Evolutionary conservation across 345 rosid genomes (phyloP), one percentile per base, ranked within the genome.

Genomic region (Citrus australasica): DNA sequence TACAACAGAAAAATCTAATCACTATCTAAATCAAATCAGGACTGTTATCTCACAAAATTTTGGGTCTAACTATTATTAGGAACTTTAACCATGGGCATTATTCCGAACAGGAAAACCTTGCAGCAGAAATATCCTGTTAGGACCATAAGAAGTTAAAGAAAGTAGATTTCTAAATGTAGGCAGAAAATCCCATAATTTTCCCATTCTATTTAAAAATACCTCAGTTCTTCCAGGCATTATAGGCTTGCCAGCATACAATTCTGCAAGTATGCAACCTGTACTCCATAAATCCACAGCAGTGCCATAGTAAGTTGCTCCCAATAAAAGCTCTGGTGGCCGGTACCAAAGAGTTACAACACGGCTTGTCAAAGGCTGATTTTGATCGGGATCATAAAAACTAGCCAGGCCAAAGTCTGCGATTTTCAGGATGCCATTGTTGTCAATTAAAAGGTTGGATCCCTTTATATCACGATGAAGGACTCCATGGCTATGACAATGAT

Each of bases 201-300:
- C 25, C 21, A 33, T 33, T 25, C 48, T 59, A 14, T n/a, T 73
- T 27, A 46, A 60, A 14, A 28, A 32, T 86, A 94, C 99, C 99
- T 96, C 99, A 21, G 99, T 96, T 90, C 98, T 90, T 87, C 99
- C 99, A 48, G 98, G 99, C 99, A 96, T 94, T n/a, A 96, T 94
- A 75, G 98, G 99, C 87, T 96, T 96, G 86, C 98, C 99, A 10
- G 97, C 95, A 81, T 94, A 94, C 46, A 96, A 72, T 72, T 96
- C 99, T 51, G 99, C 97, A 80, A 94, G 94, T 85, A 96, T 94
- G 83, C 99, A 96, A 74, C 99, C 99, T 5, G 95, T 76, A 78
- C 99, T 96, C 99, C 99, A 96, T 74, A 94, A 87, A 85, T 96
- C 99, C 74, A 96, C 98, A 67, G 98, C 92, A 71, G 90, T 89